Percentiles rank a stretch among this genome's conserved stretches.
Conservation (phyloP, 2,329 filamentous ascomycete genomes). For the Dothiorella sarmentorum region DNA sequence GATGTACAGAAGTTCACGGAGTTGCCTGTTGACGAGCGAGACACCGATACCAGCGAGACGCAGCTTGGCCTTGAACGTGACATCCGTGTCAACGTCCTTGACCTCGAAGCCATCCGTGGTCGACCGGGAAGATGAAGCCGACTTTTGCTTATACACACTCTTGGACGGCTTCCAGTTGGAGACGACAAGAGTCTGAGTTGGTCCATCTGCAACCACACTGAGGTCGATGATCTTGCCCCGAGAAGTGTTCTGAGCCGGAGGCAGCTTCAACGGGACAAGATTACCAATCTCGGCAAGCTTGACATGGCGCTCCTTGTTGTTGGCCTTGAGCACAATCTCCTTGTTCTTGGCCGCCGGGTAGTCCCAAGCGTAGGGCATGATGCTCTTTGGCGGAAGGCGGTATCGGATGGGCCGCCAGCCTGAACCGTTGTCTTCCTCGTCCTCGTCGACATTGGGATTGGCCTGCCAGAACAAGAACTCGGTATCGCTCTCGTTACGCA, state of each 20-base stretch:
- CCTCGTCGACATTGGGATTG: slow-evolving; percentile 87
- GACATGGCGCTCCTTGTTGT: slow-evolving; percentile 81
- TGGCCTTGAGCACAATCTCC: slow-evolving; percentile 78
- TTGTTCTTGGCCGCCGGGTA: slow-evolving; percentile 97
- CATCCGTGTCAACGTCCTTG: slow-evolving; percentile 82
- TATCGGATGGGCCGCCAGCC: slow-evolving; percentile 93
- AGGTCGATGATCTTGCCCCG: slow-evolving; percentile 89
- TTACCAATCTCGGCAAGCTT: slow-evolving; percentile 97
- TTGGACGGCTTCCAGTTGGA: slow-evolving; percentile 92
- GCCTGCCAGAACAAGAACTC: slow-evolving; percentile 97
- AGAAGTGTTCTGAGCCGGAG: slow-evolving; percentile 58
- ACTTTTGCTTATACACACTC: slow-evolving; percentile 78
- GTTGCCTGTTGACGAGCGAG: slow-evolving; percentile 86
- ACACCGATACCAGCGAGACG: slow-evolving; percentile 87
- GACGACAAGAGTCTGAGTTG: slow-evolving; percentile 88
- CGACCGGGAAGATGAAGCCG: slow-evolving; percentile 53
- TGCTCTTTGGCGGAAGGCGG: slow-evolving; percentile 85
- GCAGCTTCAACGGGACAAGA: slow-evolving; percentile 87
- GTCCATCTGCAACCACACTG: slow-evolving; percentile 91
- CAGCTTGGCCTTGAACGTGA: slow-evolving; percentile 85
- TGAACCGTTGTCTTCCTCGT: slow-evolving; percentile 75
- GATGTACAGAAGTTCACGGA: slow-evolving; percentile 89
- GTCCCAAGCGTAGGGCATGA: slow-evolving; percentile 99
- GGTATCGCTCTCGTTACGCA: slow-evolving; percentile 95
- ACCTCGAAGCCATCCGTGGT: slow-evolving; percentile 80